Conservation (phyloP, 257 asterid genomes). For the Mitragyna speciosa region DNA sequence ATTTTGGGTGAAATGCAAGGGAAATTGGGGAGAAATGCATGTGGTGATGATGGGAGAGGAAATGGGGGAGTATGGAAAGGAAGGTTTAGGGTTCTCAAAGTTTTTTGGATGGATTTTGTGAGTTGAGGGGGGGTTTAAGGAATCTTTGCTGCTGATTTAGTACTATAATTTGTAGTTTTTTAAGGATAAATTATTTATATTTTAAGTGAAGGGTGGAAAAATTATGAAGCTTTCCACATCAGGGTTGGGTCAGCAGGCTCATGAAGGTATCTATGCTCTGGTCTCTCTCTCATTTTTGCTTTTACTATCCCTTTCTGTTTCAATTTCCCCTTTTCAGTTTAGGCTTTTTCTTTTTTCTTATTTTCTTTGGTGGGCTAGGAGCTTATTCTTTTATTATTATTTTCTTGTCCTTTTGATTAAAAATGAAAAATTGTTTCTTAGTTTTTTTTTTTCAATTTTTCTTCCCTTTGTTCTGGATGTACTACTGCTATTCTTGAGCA, state of each 20-base stretch:
- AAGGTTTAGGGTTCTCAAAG: slow-evolving; percentile 31
- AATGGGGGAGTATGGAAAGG: slow-evolving; percentile 20
- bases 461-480: not conserved
- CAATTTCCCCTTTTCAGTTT: slow-evolving; percentile 17
- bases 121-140: slow-evolving; percentile 23
- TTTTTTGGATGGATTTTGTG: slow-evolving; percentile 20
- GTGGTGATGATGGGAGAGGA: slow-evolving; percentile 25
- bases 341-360: slow-evolving; percentile 8
- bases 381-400: not conserved
- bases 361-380: not conserved
- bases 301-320: slow-evolving; percentile 26
- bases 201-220: slow-evolving; percentile 27
- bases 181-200: slow-evolving; percentile 21
- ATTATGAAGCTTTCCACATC: slow-evolving; percentile 63
- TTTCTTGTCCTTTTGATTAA: not conserved
- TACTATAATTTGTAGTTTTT: slow-evolving; percentile 8
- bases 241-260: slow-evolving; percentile 57
- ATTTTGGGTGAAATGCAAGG: slow-evolving; percentile 21
- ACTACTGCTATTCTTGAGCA: not conserved
- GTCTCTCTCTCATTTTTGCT: slow-evolving; percentile 17
- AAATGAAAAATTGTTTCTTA: slow-evolving; percentile 1
- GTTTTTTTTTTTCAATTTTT: not conserved
- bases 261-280: slow-evolving; percentile 41
- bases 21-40: slow-evolving; percentile 20
- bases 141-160: slow-evolving; percentile 16